Evolutionary conservation across 2,329 filamentous ascomycete genomes (phyloP), one percentile per base, ranked within the genome.

Genomic region (Bipolaris zeicola): DNA sequence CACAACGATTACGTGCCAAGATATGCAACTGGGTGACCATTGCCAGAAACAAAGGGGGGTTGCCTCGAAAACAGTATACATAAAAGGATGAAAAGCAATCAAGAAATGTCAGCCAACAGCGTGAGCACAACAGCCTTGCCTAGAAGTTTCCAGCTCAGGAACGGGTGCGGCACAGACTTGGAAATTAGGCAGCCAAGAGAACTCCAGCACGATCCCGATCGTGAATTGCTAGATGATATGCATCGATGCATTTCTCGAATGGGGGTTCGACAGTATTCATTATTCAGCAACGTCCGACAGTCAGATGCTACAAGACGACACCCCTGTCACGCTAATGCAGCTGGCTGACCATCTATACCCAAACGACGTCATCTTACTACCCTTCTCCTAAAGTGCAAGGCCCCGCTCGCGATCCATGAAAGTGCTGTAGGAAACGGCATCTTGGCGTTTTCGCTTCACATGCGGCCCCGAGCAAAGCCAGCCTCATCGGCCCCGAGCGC

Each of bases 11-110:
- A 13, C 24, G 18, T 34, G 31, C 44, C 44, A 36, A 36, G 44
- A 46, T 22, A 47, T 47, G 44, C 44, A 47, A 16, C n/a, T 16
- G 44, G 44, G n/a, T 47, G 44, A 47, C 44, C 44, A 24, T 5
- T 26, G 4, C 4, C 7, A 22, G 13, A 14, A 14, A 20, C 6
- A 37, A 5, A 37, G 13, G 20, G 20, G 20, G 10, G 3, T 5
- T 31, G 13, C 13, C 14, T 20, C 16, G 34, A 8, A 13, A 11
- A 11, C 6, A 22, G 13, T 22, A 24, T 37, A 14, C 6, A n/a
- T 13, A 16, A 5, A 20, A 37, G 2, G 44, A 47, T 10, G 6
- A 31, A 24, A n/a, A 13, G 44, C 3, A 10, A 10, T n/a, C 8
- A 13, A 36, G 18, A 18, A 36, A n/a, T 8, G 31, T 24, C 18